Percentiles rank a stretch among this genome's conserved stretches.
phyloP scores from a whole-genome alignment of 1,284 basidiomycete species.

The Quambalaria eucalypti region DNA sequence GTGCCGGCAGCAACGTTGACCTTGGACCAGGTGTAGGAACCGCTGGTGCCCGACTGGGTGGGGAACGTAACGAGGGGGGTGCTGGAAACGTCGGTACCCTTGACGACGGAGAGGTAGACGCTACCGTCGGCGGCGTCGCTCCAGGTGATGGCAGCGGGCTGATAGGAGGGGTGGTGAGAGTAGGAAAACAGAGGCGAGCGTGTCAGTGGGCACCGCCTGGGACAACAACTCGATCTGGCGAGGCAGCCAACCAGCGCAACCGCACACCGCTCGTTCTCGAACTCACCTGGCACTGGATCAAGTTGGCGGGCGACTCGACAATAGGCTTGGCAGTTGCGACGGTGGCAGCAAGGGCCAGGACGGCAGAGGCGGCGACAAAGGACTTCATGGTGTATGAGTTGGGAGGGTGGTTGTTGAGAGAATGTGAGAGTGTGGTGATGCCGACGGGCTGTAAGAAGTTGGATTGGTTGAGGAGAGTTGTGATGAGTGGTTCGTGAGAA shows the following conservation, averaged over 20 bases:
- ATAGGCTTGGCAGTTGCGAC: conserved; percentile 11
- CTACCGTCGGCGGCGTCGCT: conserved; percentile 13
- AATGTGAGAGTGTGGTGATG: conserved; percentile 1
- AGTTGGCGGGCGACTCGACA: conserved; percentile 20
- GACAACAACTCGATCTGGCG: neutral
- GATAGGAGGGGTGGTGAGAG: neutral
- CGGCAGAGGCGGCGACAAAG: conserved; percentile 17
- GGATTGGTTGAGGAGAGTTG: too few relatives aligned
- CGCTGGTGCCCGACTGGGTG: conserved; percentile 20
- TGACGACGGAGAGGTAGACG: conserved; percentile 17
- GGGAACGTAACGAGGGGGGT: conserved; percentile 24
- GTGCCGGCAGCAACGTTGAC: conserved; percentile 42
- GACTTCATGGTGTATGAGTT: conserved; percentile 14
- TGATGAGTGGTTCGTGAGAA: too few relatives aligned
- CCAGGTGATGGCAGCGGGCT: conserved; percentile 18
- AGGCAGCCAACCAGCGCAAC: neutral
- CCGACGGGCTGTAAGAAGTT: too few relatives aligned
- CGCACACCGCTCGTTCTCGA: neutral
- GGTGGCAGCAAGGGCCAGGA: conserved; percentile 20
- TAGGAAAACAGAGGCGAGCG: neutral
- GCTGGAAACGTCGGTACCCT: conserved; percentile 22
- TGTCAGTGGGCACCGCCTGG: neutral
- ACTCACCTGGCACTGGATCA: conserved; percentile 16
- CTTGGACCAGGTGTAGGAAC: conserved; percentile 31
- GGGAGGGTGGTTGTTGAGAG: neutral